Base-by-base conservation (phyloP, 495 filamentous ascomycete genomes). In the Lasiosphaeria miniovina region DNA sequence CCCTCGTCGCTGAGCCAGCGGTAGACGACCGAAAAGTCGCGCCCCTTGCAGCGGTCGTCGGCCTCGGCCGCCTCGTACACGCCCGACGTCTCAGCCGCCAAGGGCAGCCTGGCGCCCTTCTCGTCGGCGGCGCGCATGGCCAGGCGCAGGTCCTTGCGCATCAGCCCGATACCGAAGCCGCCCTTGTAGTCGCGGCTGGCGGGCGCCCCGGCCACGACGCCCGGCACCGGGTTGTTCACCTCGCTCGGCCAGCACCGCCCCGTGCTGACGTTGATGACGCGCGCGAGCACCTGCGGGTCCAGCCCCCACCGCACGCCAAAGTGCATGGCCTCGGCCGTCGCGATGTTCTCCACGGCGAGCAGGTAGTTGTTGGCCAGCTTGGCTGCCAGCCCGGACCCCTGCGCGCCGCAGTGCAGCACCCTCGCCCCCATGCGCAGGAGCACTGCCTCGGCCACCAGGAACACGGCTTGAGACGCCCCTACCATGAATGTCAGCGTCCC, bases 321-420 rank as follows among this genome's bases (percentile, higher is more conserved):
- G 61, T 92, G 91, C 92, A 97, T 96, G 0, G 90, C 93, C 73
- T 97, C 93, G 1, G 89, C 88, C 0, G 90, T 92, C 3, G 90
- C 93, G 63, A 97, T 93, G 67, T 96, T 97, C 71, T 90, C 93
- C 58, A 97, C 86, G 3, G 91, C 90, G 10, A 97, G 79, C 43
- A 96, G 84, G 69, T 96, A 96, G 68, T 97, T 97, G 72, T 97
- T 97, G 34, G 92, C 90, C 7, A 97, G 80, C 71, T 97, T 97
- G 10, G 86, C 91, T 3, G 88, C 86, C 0, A 97, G 79, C 3
- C 93, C 93, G 15, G 88, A 79, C 3, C 90, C 90, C 49, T 92
- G 91, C 0, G 79, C 78, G 0, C 93, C 93, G 61, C 92, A 86
- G 67, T 96, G 92, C 63, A 93, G 75, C 7, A 90, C 84, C 17